Conservation (phyloP, 2,329 filamentous ascomycete genomes). For the Cytospora mali region DNA sequence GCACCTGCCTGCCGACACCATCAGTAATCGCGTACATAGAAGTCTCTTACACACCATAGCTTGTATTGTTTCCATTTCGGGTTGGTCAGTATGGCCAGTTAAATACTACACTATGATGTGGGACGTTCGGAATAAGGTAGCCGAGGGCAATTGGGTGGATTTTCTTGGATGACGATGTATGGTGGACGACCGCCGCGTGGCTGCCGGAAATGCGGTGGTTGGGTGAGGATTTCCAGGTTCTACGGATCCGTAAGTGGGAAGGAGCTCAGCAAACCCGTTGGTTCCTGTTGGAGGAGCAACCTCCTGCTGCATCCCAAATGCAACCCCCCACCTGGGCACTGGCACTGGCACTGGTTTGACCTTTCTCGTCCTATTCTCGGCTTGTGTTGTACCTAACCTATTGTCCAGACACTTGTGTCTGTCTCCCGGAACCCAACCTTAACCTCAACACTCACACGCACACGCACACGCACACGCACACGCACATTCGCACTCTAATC, state of each 20-base stretch:
- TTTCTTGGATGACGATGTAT: no score
- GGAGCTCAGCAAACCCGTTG: not conserved
- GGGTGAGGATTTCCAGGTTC: conserved; percentile 5
- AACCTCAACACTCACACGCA: not conserved
- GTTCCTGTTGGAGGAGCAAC: no score
- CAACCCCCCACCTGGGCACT: not conserved
- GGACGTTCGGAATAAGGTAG: no score
- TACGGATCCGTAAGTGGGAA: not conserved
- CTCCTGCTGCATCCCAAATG: not conserved
- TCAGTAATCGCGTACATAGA: no score
- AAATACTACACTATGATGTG: no score
- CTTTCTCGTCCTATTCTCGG: conserved; percentile 9
- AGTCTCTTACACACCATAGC: no score
- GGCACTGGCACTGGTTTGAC: not conserved
- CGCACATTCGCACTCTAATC: not conserved
- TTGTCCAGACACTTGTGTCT: conserved; percentile 1
- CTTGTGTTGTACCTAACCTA: not conserved
- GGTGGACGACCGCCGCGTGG: no score
- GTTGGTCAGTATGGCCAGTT: no score
- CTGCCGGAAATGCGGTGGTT: conserved; percentile 12
- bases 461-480: not conserved
- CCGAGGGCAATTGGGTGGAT: no score
- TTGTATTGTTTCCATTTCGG: no score
- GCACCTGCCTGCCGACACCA: no score
- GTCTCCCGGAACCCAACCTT: not conserved